phyloP scores from a whole-genome alignment of 306 rosid species.

The Cicer arietinum region DNA sequence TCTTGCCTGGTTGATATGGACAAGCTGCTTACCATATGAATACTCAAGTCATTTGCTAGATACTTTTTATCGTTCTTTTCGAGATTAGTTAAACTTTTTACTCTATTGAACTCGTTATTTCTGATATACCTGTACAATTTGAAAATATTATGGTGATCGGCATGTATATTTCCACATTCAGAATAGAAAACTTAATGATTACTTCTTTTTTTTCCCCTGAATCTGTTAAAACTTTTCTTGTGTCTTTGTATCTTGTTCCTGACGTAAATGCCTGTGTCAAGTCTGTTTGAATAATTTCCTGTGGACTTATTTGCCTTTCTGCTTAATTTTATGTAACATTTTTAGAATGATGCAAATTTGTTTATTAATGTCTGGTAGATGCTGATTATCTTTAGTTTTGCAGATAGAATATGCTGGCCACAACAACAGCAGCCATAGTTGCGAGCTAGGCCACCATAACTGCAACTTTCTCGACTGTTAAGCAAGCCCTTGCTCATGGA shows the following conservation, averaged over 20 bases:
- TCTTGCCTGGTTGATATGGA: background rate
- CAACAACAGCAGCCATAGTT: conserved; percentile 83
- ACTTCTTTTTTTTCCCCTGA: background rate
- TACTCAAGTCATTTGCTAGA: background rate
- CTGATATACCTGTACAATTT: conserved; percentile 10
- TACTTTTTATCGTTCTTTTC: background rate
- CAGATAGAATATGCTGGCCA: background rate
- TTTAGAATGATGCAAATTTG: conserved; percentile 12
- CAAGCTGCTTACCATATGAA: background rate
- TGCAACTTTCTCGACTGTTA: conserved; percentile 79
- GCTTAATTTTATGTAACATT: conserved; percentile 5
- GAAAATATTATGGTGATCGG: conserved; percentile 15
- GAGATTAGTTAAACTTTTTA: conserved; percentile 1
- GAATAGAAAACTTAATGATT: conserved; percentile 2
- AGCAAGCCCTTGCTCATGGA: conserved; percentile 92
- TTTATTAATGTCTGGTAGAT: background rate
- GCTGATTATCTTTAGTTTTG: background rate
- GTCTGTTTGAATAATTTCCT: conserved; percentile 18
- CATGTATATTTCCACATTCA: conserved; percentile 6
- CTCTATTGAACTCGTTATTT: conserved; percentile 17
- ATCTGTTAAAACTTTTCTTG: conserved; percentile 1
- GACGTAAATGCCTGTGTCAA: conserved; percentile 4
- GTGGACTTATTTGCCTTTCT: conserved; percentile 15
- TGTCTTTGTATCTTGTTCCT: conserved; percentile 5
- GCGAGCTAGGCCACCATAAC: conserved; percentile 88